Base-by-base conservation (phyloP, 1,284 basidiomycete genomes). In the Trametes sp. region DNA sequence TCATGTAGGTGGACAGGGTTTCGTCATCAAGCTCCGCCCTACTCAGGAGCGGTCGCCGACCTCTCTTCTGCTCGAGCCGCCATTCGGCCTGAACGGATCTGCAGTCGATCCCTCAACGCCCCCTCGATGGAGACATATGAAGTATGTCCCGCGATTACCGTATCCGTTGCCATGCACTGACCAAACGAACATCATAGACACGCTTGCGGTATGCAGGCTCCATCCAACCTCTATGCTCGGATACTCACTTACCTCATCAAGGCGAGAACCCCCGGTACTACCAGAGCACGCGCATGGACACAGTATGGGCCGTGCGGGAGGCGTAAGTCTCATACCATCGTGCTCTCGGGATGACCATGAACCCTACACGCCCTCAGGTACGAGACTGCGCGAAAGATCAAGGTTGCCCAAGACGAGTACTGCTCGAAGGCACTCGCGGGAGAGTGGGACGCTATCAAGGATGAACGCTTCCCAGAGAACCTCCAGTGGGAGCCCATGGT, bases 401-500 rank as follows among this genome's bases (percentile, higher is more conserved):
- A 90, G 73, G 75, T 82, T 44, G 75, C 81, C 56, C 95, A 96
- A 72, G 92, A 95, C 67, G 78, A 78, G 10, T 94, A 86, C 73
- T 94, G 92, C 69, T 69, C 76, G 5, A 81, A 81, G 49, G 87
- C 80, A 0, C 70, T 83, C 10, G 73, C 79, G 2, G 83, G 87
- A 1, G 75, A 85, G 26, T 92, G 88, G 84, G 80, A 84, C 28
- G 81, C 77, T 16, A 77, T 89, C 8, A 84, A 81, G 29, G 60
- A 61, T 23, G 48, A 61, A 52, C 76, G 82, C 1, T 94, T 92
- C 76, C 94, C 94, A 0, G 86, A 92, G 29, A 86, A 87, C 57
- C 77, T 95, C 24, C 84, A 92, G 69, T 93, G 90, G 86, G 94
- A 96, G 73, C 84, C 88, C 2, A 77, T 96, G 13, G 90, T 94